Evolutionary conservation across 1,284 basidiomycete genomes (phyloP).

Genomic region (Pseudozyma hubeiensis): DNA sequence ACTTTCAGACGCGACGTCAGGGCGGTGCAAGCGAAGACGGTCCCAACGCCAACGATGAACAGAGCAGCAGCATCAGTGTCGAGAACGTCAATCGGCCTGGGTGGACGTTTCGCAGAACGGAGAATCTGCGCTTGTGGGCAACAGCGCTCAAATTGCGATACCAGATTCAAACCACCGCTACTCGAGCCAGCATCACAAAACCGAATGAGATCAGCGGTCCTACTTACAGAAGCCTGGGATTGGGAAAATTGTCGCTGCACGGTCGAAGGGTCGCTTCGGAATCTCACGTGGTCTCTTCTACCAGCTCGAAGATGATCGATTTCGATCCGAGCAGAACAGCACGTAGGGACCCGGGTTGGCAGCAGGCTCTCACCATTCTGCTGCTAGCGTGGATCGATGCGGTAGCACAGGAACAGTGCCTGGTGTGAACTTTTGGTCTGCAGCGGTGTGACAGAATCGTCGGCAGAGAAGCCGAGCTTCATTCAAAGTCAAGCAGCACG

Average conservation of each 20-base stretch:
- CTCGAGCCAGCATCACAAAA: conserved; percentile 2
- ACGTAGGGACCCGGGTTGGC: conserved; percentile 80
- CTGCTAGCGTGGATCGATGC: conserved; percentile 77
- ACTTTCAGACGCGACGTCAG: conserved; percentile 33
- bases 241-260: conserved; percentile 45
- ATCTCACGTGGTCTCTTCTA: conserved; percentile 6
- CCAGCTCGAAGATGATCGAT: conserved; percentile 19
- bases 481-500: no score
- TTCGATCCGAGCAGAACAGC: conserved; percentile 82
- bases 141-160: conserved; percentile 52
- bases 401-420: conserved; percentile 74
- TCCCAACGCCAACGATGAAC: not conserved
- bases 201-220: not conserved
- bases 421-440: no score
- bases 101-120: conserved; percentile 55
- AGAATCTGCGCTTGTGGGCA: conserved; percentile 53
- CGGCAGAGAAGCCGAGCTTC: no score
- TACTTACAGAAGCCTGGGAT: conserved; percentile 28
- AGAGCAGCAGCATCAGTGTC: not conserved
- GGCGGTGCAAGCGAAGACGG: conserved; percentile 6
- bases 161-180: conserved; percentile 38
- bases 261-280: conserved; percentile 34
- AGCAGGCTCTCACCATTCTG: conserved; percentile 77
- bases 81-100: conserved; percentile 19
- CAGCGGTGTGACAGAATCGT: no score